Base-by-base conservation (phyloP, 108 stramenopile species). In the Fragilariopsis cylindrus region DNA sequence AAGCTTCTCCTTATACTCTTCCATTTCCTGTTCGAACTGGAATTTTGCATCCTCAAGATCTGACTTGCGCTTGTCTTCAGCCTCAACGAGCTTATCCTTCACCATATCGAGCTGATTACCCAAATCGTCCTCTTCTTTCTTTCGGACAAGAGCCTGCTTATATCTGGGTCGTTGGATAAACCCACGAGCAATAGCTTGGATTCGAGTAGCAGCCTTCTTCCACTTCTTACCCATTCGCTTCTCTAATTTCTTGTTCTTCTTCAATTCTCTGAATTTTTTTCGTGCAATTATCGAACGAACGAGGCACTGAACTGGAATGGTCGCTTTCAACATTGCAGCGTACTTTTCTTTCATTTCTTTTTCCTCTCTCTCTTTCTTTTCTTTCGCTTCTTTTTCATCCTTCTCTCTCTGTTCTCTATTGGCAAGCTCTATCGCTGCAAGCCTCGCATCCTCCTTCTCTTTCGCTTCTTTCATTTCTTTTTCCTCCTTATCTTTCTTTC, bases 141-240 rank as follows among this genome's bases (percentile, higher is more conserved):
- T 78, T 72, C 79, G 81, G 3, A 56, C 7, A 16, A 88, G 68
- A 5, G 70, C 80, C 11, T 39, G 41, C 9, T 56, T 58, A 71
- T 84, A 91, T 63, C 74, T 82, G 16, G 87, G 87, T 57, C 87
- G 77, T 64, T 87, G 84, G 42, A 83, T 80, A 45, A 84, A 84
- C 4, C 85, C 86, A 47, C 92, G 88, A 42, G 81, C 84, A 55
- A 81, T 68, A 12, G 92, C 88, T 74, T 93, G 92, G 69, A 93
- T 88, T 13, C 72, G 78, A 39, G 85, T 69, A 16, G 90, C 89
- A 40, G 90, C 84, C 54, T 76, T 77, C 57, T 74, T 76, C 71
- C 64, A 70, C 47, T 82, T 82, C 73, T 85, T 85, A 7, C 68
- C 77, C 65, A 70, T 65, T 39, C 74, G 79, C 74, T 76, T 77